Conservation (phyloP, 1,139 yeast genomes). For the Yamadazyma trypodendri region DNA sequence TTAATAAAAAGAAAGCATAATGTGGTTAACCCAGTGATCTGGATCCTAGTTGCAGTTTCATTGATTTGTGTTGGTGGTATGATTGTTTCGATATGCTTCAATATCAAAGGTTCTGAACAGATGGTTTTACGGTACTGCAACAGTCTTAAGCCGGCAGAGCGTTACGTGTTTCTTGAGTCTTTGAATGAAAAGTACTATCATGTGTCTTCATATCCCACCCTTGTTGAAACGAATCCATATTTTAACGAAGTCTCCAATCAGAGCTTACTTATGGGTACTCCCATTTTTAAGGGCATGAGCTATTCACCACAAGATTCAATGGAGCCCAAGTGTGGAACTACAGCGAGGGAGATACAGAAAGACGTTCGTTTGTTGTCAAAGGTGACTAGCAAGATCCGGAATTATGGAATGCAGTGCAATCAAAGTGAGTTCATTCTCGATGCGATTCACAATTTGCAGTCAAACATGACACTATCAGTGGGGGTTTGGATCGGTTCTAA, state of each 20-base stretch:
- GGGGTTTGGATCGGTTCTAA: constrained; percentile 64
- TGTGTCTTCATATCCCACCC: neutral
- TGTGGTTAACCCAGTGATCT: neutral
- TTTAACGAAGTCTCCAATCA: neutral
- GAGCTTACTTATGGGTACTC: neutral
- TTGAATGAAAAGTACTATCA: constrained; percentile 5
- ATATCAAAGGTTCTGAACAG: constrained; percentile 22
- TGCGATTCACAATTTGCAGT: constrained; percentile 48
- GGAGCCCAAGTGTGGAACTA: constrained; percentile 54
- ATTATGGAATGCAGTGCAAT: constrained; percentile 64
- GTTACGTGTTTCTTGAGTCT: constrained; percentile 7
- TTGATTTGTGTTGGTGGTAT: neutral
- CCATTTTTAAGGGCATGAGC: constrained; percentile 52
- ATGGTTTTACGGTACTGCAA: constrained; percentile 15
- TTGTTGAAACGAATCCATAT: neutral
- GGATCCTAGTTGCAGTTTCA: neutral
- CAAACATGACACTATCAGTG: constrained; percentile 57
- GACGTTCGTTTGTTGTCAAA: constrained; percentile 59
- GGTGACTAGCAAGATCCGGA: constrained; percentile 55
- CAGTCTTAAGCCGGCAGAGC: constrained; percentile 6
- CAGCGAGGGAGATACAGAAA: constrained; percentile 46
- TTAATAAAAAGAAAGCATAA: neutral
- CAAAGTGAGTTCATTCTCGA: constrained; percentile 54
- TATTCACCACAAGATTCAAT: constrained; percentile 56
- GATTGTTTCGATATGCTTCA: constrained; percentile 4